Base-by-base conservation (phyloP, 257 asterid genomes). In the Salvia miltiorrhiza region DNA sequence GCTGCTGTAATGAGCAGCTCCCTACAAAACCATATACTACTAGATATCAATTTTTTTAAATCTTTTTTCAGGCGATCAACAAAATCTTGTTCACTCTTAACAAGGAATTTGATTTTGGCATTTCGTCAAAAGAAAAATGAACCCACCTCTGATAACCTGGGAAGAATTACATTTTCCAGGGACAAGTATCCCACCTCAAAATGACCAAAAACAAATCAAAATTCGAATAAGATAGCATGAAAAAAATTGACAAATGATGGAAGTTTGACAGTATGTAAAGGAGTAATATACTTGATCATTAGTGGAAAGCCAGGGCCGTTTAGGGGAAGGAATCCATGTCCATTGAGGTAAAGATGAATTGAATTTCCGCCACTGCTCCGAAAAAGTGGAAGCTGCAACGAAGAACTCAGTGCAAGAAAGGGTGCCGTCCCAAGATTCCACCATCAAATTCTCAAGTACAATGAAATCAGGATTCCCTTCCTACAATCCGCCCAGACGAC, bases 151-250 rank as follows among this genome's bases (percentile, higher is more conserved):
- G 73, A 60, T 48, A 63, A 77, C 47, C 61, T 20, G 47, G 86
- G 82, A 58, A 85, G 87, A 73, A 84, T 64, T 65, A 84, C 74
- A 79, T 80, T 82, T 50, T 88, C 97, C 74, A 90, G 26, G 5
- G 88, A 77, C 64, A 93, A 71, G 69, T 88, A 93, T 49, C 98
- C 98, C 44, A 82, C 88, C 77, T 77, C 75, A 20, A 58, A 17
- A 61, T 61, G 30, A 19, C 35, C 11, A 13, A 35, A 24, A 61
- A n/a, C 50, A 39, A 48, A 59, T 28, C 3, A 26, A 24, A 23
- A 63, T 32, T 32, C 40, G 63, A n/a, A 67, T 35, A 30, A 58
- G 40, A 59, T 50, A 19, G 4, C 20, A 41, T 12, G 55, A n/a
- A 49, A 2, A 68, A 59, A 40, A 0, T 70, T 44, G 8, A 23